Percentiles rank a stretch among this genome's conserved stretches.
Evolutionary conservation across 345 rosid genomes (phyloP).

Genomic region (Arabidopsis suecica): DNA sequence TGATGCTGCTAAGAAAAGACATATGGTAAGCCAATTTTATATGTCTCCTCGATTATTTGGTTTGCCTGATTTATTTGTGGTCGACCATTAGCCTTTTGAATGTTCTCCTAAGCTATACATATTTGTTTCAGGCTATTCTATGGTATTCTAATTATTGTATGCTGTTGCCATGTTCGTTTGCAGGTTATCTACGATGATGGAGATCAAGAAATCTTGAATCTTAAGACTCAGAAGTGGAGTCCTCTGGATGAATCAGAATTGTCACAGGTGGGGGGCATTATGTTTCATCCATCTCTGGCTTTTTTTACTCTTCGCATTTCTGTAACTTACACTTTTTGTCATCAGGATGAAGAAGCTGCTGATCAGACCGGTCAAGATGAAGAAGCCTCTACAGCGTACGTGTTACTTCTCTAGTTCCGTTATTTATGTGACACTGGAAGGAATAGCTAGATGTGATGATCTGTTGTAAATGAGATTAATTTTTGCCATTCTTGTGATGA

Average conservation of each 20-base stretch:
- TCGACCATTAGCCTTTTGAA: conserved; percentile 7
- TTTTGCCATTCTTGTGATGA: conserved; percentile 23
- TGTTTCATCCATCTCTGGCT: not conserved
- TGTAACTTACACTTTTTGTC: conserved; percentile 40
- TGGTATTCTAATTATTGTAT: conserved; percentile 12
- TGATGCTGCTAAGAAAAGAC: conserved; percentile 69
- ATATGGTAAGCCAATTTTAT: conserved; percentile 58
- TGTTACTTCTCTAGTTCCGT: conserved; percentile 24
- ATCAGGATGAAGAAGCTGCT: conserved; percentile 63
- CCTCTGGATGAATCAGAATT: conserved; percentile 49
- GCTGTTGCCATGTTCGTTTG: conserved; percentile 24
- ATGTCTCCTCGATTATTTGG: conserved; percentile 12
- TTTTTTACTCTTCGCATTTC: conserved; percentile 9
- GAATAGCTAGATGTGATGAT: conserved; percentile 28
- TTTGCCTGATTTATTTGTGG: conserved; percentile 21
- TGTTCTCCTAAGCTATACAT: conserved; percentile 1
- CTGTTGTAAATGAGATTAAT: conserved; percentile 16
- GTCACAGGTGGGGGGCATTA: conserved; percentile 54
- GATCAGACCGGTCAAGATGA: conserved; percentile 51
- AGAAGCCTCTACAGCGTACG: conserved; percentile 69
- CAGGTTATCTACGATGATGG: conserved; percentile 86
- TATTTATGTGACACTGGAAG: conserved; percentile 24
- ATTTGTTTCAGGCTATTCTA: not conserved
- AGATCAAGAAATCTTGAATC: conserved; percentile 66
- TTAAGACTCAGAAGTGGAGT: conserved; percentile 70